Evolutionary conservation across 2,329 filamentous ascomycete genomes (phyloP).

Genomic region (Colletotrichum phormii): DNA sequence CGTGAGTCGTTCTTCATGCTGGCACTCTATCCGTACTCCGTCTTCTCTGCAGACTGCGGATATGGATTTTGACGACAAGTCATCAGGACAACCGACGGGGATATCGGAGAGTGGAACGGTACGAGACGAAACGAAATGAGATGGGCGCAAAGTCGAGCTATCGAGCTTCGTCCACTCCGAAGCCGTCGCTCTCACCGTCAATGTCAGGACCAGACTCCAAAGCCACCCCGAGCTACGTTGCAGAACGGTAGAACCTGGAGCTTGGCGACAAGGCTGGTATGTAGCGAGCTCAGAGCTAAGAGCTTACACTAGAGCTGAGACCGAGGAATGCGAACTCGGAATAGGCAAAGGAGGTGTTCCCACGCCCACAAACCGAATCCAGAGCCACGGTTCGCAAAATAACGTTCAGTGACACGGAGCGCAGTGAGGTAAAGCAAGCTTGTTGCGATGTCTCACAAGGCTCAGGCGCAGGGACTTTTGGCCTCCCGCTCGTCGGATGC

Average conservation of each 20-base stretch:
- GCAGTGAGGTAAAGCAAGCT: not conserved
- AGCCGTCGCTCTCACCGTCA: slow-evolving; percentile 8
- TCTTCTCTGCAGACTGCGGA: too few relatives aligned
- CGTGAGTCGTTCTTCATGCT: not conserved
- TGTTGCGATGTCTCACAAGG: not conserved
- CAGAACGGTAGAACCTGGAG: not conserved
- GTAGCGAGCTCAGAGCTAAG: not conserved
- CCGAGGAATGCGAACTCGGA: not conserved
- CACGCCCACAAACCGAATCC: not conserved
- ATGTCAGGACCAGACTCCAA: not conserved
- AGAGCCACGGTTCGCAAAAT: not conserved
- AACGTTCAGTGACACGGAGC: not conserved
- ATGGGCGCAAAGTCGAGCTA: not conserved
- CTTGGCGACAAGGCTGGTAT: not conserved
- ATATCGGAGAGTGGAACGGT: slow-evolving; percentile 1
- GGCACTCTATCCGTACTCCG: not conserved
- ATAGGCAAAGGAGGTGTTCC: not conserved
- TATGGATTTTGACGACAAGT: not conserved
- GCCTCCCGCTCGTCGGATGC: not conserved
- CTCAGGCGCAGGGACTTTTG: not conserved
- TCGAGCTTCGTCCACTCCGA: not conserved
- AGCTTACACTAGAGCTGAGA: too few relatives aligned
- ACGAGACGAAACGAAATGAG: not conserved
- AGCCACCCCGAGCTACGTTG: not conserved
- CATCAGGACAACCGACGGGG: not conserved